Base-by-base conservation (phyloP, 1,284 basidiomycete species). In the Leccinum angustisporum region DNA sequence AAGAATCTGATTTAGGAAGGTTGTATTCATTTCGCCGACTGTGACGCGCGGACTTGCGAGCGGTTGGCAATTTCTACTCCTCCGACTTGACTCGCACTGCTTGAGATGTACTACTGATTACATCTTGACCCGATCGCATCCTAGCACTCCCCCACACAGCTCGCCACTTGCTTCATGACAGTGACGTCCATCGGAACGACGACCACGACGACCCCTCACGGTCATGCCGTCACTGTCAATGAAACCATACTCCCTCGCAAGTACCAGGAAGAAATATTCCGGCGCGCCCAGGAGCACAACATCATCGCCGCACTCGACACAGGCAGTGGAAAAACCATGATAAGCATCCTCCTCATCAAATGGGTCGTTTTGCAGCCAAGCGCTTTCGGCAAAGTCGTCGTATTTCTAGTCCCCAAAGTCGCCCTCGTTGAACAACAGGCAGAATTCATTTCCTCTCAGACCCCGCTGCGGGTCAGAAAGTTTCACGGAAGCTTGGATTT, bases 391-490 rank as follows among this genome's bases (percentile, higher is more conserved):
- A 87, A 86, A 72, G 79, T 81, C 59, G 80, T 86, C 67, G 79
- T 89, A n/a, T 90, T 91, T 66, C 79, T 95, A 33, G 91, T 92
- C 1, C 92, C 92, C 0, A 90, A 88, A 67, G 91, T 93, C 2
- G 81, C 91, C 1, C 81, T 95, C 13, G 93, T 93, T 14, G 84
- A 90, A 65, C 92, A 95, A 70, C 92, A 95, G 71, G 84, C 83
- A 14, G 77, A 82, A 40, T 91, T 88, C 64, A 83, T 94, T 64
- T 70, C 79, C n/a, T 76, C 79, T 58, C 81, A 90, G 64, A 88
- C 88, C 0, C 79, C 85, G 0, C 73, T 94, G 33, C 81, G 83
- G 21, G 86, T 93, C 30, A 76, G 81, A 48, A 85, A 86, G 65
- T 83, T 91, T 46, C 83, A 86, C 67, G 92, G 92, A 2, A 82